Evolutionary conservation across 495 filamentous ascomycete genomes (phyloP).

Genomic region (Neurospora tetraspora): DNA sequence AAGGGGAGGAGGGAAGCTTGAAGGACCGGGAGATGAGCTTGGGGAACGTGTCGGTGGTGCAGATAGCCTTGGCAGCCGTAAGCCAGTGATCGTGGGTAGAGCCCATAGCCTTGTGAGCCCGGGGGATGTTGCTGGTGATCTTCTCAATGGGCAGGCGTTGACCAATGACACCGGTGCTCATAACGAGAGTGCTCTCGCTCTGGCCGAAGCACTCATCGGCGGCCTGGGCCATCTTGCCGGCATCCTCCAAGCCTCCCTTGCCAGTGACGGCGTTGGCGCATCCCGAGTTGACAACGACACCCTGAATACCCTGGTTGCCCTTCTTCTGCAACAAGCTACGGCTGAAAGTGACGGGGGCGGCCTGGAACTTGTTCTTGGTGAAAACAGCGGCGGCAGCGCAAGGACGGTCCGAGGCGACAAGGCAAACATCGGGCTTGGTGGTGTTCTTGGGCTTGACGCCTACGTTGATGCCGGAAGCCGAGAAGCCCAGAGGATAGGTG

Average conservation of each 20-base stretch:
- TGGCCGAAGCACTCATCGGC: conserved; percentile 63
- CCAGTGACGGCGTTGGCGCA: conserved; percentile 98
- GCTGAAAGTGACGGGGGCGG: conserved; percentile 83
- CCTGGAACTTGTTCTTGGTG: conserved; percentile 97
- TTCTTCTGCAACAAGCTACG: conserved; percentile 55
- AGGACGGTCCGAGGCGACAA: conserved; percentile 77
- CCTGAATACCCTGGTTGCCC: conserved; percentile 59
- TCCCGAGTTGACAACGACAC: conserved; percentile 88
- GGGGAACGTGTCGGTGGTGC: conserved; percentile 98
- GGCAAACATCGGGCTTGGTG: conserved; percentile 76
- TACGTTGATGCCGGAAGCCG: conserved; percentile 76
- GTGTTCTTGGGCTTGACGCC: conserved; percentile 91
- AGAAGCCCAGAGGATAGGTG: conserved; percentile 84
- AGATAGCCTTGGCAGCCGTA: conserved; percentile 80
- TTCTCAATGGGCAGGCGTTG: conserved; percentile 88
- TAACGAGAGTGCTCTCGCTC: conserved; percentile 68
- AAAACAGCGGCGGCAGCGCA: conserved; percentile 92
- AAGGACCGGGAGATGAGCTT: conserved; percentile 85
- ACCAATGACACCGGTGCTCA: conserved; percentile 98
- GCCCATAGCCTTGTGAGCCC: conserved; percentile 57
- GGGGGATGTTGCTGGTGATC: conserved; percentile 73
- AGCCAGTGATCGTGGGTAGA: conserved; percentile 79
- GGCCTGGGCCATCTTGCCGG: conserved; percentile 64
- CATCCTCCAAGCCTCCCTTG: conserved; percentile 83
- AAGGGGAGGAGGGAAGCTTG: conserved; percentile 70